Conservation (phyloP, 805 yeast species). For the Sugiyamaella chiloensis region DNA sequence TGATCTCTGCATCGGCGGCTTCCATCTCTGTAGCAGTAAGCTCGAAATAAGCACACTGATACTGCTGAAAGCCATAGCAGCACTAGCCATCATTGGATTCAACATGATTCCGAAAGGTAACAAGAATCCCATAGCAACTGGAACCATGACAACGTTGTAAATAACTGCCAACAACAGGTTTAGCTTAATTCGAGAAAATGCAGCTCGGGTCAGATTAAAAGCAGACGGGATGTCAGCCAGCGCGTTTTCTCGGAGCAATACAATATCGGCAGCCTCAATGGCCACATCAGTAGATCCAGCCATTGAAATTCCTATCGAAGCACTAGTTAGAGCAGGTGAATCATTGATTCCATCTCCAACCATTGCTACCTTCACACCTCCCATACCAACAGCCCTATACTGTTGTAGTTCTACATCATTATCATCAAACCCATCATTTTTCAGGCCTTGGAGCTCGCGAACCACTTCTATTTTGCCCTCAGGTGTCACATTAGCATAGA, state of each 20-base stretch:
- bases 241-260: constrained; percentile 45
- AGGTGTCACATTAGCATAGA: constrained; percentile 76
- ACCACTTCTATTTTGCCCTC: constrained; percentile 70
- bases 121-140: constrained; percentile 91
- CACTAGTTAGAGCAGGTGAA: constrained; percentile 89
- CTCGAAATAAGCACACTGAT: constrained; percentile 86
- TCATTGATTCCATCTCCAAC: constrained; percentile 98
- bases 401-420: constrained; percentile 1
- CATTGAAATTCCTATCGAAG: constrained; percentile 88
- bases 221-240: constrained; percentile 46
- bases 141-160: constrained; percentile 85
- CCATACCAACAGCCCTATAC: not conserved
- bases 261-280: constrained; percentile 93
- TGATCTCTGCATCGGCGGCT: constrained; percentile 19
- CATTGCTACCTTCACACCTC: constrained; percentile 56
- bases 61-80: constrained; percentile 90
- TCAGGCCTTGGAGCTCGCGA: constrained; percentile 45
- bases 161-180: constrained; percentile 84
- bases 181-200: constrained; percentile 72
- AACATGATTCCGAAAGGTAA: constrained; percentile 69
- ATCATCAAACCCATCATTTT: constrained; percentile 3
- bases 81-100: constrained; percentile 87
- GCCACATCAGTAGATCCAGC: constrained; percentile 95
- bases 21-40: constrained; percentile 61
- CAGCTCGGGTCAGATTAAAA: constrained; percentile 61